Base-by-base conservation (phyloP, 306 rosid species). In the Corylus heterophylla region DNA sequence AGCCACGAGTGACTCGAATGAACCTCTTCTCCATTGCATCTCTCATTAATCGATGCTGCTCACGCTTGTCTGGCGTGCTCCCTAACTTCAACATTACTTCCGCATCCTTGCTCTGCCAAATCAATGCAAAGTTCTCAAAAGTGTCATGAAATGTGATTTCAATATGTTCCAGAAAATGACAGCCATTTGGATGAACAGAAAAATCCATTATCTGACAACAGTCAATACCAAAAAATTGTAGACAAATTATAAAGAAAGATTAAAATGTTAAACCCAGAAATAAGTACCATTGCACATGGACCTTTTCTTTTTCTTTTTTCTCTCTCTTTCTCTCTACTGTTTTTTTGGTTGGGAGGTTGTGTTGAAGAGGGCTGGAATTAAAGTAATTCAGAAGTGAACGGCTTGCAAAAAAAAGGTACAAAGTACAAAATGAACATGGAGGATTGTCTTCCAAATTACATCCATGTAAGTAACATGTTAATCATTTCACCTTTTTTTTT, bases 11-110 rank as follows among this genome's bases (percentile, higher is more conserved):
- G 78, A 93, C 94, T 83, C 94, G 85, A 82, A 93, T 51, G 78
- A 91, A 95, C 62, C 99, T 91, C 77, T 95, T 95, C 92, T 95
- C 99, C 98, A 95, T 91, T 39, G 98, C 98, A 85, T 95, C 98
- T 89, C 98, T 91, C 96, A 95, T 89, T 79, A 92, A 79, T 61
- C 98, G 89, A 82, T 94, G 48, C 74, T 94, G 97, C 72, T 87
- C 97, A 13, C 98, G 96, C 84, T 94, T 94, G 81, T 94, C 98
- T 54, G 89, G 89, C 47, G 97, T 94, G 84, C 97, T 94, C 77
- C 98, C 98, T 75, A 91, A 94, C 85, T 92, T 91, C 94, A 91
- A 83, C 91, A 89, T 84, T 12, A 92, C 94, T 86, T 92, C 97
- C 25, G 98, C 98, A 88, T 95, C 98, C 87, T 95, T 95, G 87